Conservation (phyloP, 2,329 filamentous ascomycete species). For the Aureobasidium sp. region DNA sequence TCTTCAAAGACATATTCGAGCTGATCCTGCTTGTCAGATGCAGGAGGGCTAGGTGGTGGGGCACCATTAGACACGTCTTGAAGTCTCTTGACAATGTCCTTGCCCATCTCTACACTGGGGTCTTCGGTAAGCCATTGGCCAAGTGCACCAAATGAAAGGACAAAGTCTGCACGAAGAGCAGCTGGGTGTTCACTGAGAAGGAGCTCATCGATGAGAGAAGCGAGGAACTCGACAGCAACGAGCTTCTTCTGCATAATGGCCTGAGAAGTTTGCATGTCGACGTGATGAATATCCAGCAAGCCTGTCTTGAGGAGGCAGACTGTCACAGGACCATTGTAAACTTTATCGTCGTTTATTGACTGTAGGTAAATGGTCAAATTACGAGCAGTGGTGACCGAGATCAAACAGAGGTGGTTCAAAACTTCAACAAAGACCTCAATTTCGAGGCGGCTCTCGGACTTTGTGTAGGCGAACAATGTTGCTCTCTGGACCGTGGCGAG, state of each 20-base stretch:
- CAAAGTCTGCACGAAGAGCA: slow-evolving; percentile 78
- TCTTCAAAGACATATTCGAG: slow-evolving; percentile 94
- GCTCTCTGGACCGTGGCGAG: slow-evolving; percentile 46
- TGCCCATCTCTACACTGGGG: slow-evolving; percentile 56
- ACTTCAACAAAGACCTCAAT: slow-evolving; percentile 58
- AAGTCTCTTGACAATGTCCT: slow-evolving; percentile 63
- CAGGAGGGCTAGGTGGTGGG: slow-evolving; percentile 45
- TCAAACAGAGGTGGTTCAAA: slow-evolving; percentile 54
- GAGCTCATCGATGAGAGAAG: slow-evolving; percentile 69
- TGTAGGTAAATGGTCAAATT: slow-evolving; percentile 44
- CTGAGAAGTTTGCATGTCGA: slow-evolving; percentile 61
- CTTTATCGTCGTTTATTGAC: slow-evolving; percentile 51
- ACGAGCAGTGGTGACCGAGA: slow-evolving; percentile 52
- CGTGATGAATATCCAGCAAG: slow-evolving; percentile 53
- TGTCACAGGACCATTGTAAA: slow-evolving; percentile 57
- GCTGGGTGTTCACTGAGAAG: slow-evolving; percentile 71
- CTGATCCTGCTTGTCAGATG: slow-evolving; percentile 63
- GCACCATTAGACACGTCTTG: slow-evolving; percentile 48
- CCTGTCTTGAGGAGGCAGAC: slow-evolving; percentile 53
- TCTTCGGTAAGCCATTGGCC: slow-evolving; percentile 76
- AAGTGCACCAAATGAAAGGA: slow-evolving; percentile 71
- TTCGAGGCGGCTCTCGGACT: slow-evolving; percentile 50
- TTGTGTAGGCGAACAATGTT: slow-evolving; percentile 45
- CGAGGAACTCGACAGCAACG: slow-evolving; percentile 70
- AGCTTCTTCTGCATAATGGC: slow-evolving; percentile 65